These are phyloP conservation scores for Arxiozyma heterogenica DNA, from an alignment of 1,139 yeast genomes.

Conservation along the genomic window DNA sequence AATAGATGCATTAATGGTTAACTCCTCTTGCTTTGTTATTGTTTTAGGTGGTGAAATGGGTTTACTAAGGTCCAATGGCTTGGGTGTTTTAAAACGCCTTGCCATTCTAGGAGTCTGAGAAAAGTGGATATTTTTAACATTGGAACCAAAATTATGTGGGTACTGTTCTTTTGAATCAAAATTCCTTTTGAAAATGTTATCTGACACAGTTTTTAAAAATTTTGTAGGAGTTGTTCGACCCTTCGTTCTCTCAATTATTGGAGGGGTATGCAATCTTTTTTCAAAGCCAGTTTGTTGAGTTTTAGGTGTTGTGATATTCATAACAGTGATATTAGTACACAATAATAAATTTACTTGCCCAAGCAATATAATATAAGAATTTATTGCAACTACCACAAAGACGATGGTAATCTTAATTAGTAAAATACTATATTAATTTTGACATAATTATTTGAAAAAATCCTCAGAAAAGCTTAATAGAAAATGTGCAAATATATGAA, in stretches of 20 bases:
- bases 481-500: neutral
- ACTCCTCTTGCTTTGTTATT: slow-evolving; percentile 6
- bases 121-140: neutral
- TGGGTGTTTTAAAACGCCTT: slow-evolving; percentile 14
- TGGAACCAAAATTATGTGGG: neutral
- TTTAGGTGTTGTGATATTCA: slow-evolving; percentile 13
- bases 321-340: neutral
- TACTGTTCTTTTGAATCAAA: slow-evolving; percentile 8
- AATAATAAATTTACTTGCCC: neutral
- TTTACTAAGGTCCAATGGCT: slow-evolving; percentile 16
- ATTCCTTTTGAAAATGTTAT: slow-evolving; percentile 18
- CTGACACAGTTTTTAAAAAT: slow-evolving; percentile 22
- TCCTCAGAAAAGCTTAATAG: neutral
- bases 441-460: neutral
- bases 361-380: neutral
- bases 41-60: slow-evolving; percentile 19
- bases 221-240: slow-evolving; percentile 15
- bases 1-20: neutral
- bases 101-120: slow-evolving; percentile 3
- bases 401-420: neutral
- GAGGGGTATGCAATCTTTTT: slow-evolving; percentile 28
- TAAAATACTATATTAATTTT: no score
- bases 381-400: neutral
- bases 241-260: slow-evolving; percentile 20
- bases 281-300: slow-evolving; percentile 9